Percentiles rank a stretch among this genome's conserved stretches.
These are phyloP conservation scores for Fusarium gaditjirri DNA, from an alignment of 2,329 filamentous ascomycete genomes.

Conservation along the genomic window DNA sequence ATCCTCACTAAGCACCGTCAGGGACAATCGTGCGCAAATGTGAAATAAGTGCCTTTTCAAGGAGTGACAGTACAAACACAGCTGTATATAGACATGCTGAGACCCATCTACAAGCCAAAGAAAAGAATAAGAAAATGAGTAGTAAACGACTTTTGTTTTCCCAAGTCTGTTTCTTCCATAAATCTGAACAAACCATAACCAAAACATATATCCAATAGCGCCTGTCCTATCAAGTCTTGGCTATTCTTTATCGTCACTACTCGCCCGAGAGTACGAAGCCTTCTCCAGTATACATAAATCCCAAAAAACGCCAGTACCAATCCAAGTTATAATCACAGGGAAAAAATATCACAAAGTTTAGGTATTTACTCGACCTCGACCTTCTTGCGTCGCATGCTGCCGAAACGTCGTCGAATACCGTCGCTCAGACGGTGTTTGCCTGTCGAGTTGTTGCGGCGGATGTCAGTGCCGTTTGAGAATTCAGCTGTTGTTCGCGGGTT, in stretches of 20 bases:
- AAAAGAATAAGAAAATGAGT: not conserved
- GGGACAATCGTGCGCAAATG: not conserved
- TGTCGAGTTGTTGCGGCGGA: slow-evolving; percentile 55
- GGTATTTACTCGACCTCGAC: slow-evolving; percentile 22
- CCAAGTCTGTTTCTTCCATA: not conserved
- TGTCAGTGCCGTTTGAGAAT: slow-evolving; percentile 39
- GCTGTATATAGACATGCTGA: not conserved
- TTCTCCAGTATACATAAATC: not conserved
- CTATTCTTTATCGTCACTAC: slow-evolving; percentile 12
- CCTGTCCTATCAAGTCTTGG: slow-evolving; percentile 10
- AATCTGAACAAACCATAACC: not conserved
- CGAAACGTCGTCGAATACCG: slow-evolving; percentile 64
- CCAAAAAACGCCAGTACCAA: slow-evolving; percentile 9
- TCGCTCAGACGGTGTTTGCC: slow-evolving; percentile 58
- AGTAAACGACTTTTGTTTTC: slow-evolving; percentile 5
- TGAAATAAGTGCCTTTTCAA: not conserved
- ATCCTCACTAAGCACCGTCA: not conserved
- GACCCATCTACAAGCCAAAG: not conserved
- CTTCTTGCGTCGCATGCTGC: slow-evolving; percentile 61
- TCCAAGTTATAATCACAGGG: not conserved
- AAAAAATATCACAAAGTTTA: not conserved
- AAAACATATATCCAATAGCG: slow-evolving; percentile 7
- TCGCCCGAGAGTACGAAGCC: slow-evolving; percentile 2
- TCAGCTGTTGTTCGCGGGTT: slow-evolving; percentile 43
- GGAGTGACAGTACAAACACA: not conserved